Percentiles rank a stretch among this genome's conserved stretches.
Conservation (phyloP, 371 early-diverging fungal species). For the Choanephora cucurbitarum region DNA sequence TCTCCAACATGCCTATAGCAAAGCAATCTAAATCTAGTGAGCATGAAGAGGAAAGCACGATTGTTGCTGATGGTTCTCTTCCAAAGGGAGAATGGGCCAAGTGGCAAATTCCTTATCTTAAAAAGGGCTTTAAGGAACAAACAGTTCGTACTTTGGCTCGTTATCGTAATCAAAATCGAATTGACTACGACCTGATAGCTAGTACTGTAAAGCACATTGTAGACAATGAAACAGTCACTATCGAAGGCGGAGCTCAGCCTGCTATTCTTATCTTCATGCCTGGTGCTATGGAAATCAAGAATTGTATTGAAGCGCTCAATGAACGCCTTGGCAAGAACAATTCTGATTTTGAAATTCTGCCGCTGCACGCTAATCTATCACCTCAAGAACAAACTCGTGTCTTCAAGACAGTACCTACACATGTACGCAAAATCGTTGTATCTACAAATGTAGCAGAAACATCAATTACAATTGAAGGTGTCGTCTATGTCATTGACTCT, state of each 20-base stretch:
- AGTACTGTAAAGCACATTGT: conserved; percentile 63
- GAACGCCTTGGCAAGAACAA: conserved; percentile 23
- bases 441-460: conserved; percentile 98
- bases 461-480: conserved; percentile 87
- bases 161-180: conserved; percentile 54
- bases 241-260: conserved; percentile 39
- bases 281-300: conserved; percentile 77
- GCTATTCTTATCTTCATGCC: conserved; percentile 79
- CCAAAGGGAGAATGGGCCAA: conserved; percentile 35
- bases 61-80: conserved; percentile 22
- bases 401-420: conserved; percentile 57
- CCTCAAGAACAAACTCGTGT: conserved; percentile 70
- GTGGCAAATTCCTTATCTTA: conserved; percentile 49
- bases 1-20: conserved; percentile 40
- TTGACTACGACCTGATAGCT: conserved; percentile 71
- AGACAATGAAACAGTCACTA: conserved; percentile 40
- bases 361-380: conserved; percentile 79
- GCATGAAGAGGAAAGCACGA: no score
- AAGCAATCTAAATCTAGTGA: no score
- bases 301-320: conserved; percentile 61
- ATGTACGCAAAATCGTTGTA: conserved; percentile 86
- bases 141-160: conserved; percentile 47
- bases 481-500: conserved; percentile 92
- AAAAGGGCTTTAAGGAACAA: conserved; percentile 47
- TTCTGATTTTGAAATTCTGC: conserved; percentile 47